Evolutionary conservation across 805 yeast genomes (phyloP).

Genomic region (Kodamaea leandrae): DNA sequence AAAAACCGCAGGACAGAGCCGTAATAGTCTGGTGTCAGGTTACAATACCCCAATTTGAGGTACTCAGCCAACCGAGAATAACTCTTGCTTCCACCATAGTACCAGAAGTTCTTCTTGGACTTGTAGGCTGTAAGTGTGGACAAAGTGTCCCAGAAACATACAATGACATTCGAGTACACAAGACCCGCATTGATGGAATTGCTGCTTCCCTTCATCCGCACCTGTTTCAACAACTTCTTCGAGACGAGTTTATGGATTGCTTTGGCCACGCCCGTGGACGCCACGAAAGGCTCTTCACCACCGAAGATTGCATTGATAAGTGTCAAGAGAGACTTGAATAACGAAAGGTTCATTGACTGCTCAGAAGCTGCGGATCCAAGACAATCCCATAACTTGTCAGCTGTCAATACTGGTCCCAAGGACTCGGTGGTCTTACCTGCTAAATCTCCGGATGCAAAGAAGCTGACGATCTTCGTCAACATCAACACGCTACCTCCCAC

Average conservation of each 20-base stretch:
- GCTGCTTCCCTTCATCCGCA: slow-evolving; percentile 32
- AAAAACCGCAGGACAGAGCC: slow-evolving; percentile 23
- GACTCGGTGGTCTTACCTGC: slow-evolving; percentile 5
- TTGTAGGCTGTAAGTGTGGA: slow-evolving; percentile 36
- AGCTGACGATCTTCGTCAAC: slow-evolving; percentile 24
- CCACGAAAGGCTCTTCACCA: slow-evolving; percentile 16
- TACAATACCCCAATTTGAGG: slow-evolving; percentile 52
- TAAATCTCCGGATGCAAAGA: slow-evolving; percentile 17
- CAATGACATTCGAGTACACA: slow-evolving; percentile 44
- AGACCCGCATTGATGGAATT: slow-evolving; percentile 25
- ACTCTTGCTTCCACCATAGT: slow-evolving; percentile 41
- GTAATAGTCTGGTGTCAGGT: slow-evolving; percentile 53
- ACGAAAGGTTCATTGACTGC: slow-evolving; percentile 28
- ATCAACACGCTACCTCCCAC: slow-evolving; percentile 49
- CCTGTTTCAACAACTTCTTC: slow-evolving; percentile 43
- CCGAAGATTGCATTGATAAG: slow-evolving; percentile 22
- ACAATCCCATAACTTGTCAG: slow-evolving; percentile 35
- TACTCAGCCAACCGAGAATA: slow-evolving; percentile 44
- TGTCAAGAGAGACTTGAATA: slow-evolving; percentile 29
- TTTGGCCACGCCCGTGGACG: slow-evolving; percentile 18
- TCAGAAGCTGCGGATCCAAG: slow-evolving; percentile 22
- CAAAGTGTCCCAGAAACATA: slow-evolving; percentile 50
- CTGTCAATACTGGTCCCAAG: slow-evolving; percentile 14
- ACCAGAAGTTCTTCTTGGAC: slow-evolving; percentile 54
- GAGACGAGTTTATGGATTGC: slow-evolving; percentile 39